phyloP scores from a whole-genome alignment of 75 land plant species.

The Picea glauca region DNA sequence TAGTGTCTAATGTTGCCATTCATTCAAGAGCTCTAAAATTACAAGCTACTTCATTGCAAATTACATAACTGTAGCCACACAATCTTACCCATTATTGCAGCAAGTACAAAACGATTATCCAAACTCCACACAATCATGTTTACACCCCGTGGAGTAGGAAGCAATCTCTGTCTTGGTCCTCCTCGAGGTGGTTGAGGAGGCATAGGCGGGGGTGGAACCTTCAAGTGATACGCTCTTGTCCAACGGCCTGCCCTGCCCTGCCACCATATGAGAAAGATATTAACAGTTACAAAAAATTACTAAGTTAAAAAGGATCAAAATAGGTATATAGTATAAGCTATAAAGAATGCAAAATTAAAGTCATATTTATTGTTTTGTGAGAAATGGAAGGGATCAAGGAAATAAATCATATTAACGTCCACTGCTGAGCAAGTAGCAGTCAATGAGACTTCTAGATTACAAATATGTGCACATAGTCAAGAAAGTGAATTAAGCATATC shows the following conservation, averaged over 20 bases:
- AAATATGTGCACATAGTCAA: no score
- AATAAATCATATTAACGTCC: not conserved
- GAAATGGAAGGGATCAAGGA: not conserved
- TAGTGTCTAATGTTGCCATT: not conserved
- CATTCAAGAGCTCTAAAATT: not conserved
- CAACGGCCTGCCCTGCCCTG: conserved; percentile 89
- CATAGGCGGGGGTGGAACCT: conserved; percentile 98
- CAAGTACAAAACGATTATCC: conserved; percentile 99
- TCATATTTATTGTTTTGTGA: not conserved
- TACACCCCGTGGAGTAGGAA: conserved; percentile 96
- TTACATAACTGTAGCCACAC: not conserved
- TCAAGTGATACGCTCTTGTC: conserved; percentile 88
- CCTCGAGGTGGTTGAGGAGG: conserved; percentile 92
- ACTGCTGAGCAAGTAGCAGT: not conserved
- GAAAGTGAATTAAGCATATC: no score
- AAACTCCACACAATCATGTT: conserved; percentile 99
- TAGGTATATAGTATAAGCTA: no score
- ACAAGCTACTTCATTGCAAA: not conserved
- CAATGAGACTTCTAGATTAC: not conserved
- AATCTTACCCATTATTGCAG: conserved; percentile 97
- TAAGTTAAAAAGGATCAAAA: not conserved
- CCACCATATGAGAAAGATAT: not conserved
- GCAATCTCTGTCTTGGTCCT: conserved; percentile 93
- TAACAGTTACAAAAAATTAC: not conserved
- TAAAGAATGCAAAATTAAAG: not conserved